Percentiles rank a stretch among this genome's conserved stretches.
Conservation (phyloP, 805 yeast genomes). For the Starmerella davenportii region DNA sequence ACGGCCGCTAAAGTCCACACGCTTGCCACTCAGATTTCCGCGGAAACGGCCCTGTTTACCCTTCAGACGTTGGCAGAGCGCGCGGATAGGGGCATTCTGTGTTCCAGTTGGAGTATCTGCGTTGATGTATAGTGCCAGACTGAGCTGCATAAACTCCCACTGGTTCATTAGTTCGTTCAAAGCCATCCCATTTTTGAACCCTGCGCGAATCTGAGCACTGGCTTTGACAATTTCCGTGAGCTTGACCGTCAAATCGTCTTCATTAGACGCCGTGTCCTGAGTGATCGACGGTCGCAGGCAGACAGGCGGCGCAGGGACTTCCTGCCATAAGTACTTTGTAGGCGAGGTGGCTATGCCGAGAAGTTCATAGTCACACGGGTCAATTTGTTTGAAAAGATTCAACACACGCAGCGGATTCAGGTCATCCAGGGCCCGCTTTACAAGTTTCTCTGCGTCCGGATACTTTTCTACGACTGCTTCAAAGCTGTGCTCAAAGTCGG, state of each 20-base stretch:
- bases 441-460: constrained; percentile 78
- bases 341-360: constrained; percentile 85
- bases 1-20: constrained; percentile 96
- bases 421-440: constrained; percentile 79
- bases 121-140: constrained; percentile 93
- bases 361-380: constrained; percentile 78
- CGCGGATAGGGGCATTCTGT: constrained; percentile 64
- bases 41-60: constrained; percentile 98
- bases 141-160: constrained; percentile 91
- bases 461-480: constrained; percentile 51
- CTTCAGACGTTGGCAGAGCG: constrained; percentile 88
- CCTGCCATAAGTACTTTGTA: constrained; percentile 91
- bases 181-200: constrained; percentile 85
- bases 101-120: constrained; percentile 69
- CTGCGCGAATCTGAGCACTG: constrained; percentile 82
- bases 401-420: constrained; percentile 80
- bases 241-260: constrained; percentile 92
- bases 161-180: constrained; percentile 92
- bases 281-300: constrained; percentile 96
- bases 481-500: constrained; percentile 74
- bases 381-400: constrained; percentile 68
- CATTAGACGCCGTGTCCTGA: constrained; percentile 84
- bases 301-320: constrained; percentile 96
- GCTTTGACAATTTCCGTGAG: constrained; percentile 95
- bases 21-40: constrained; percentile 93